A percentile compares a stretch with the other conserved stretches of the same genome.
These are phyloP conservation scores for Zygoascus tannicola DNA, from an alignment of 805 yeast genomes.

Conservation along the genomic window DNA sequence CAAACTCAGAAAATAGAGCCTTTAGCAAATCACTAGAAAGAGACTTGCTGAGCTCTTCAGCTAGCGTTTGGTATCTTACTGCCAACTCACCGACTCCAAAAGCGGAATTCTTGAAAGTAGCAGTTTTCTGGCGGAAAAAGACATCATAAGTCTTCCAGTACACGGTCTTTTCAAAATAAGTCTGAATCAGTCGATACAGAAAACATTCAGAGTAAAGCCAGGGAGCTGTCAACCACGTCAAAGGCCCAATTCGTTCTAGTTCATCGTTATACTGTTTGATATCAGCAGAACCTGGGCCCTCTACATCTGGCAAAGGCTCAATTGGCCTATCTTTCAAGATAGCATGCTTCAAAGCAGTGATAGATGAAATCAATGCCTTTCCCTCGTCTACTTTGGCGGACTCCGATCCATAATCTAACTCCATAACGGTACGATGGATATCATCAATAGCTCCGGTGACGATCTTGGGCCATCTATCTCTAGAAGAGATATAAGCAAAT, in stretches of 20 bases:
- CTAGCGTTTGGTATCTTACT: slow-evolving; percentile 42
- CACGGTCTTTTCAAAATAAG: slow-evolving; percentile 23
- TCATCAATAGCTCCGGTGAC: slow-evolving; percentile 61
- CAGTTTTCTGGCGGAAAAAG: slow-evolving; percentile 59
- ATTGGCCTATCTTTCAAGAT: slow-evolving; percentile 33
- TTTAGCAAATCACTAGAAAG: slow-evolving; percentile 26
- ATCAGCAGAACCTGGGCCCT: slow-evolving; percentile 23
- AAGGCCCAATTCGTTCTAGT: slow-evolving; percentile 26
- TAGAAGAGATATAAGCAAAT: slow-evolving; percentile 74
- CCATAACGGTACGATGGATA: slow-evolving; percentile 32
- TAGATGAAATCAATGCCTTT: slow-evolving; percentile 31
- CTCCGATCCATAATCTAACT: slow-evolving; percentile 12
- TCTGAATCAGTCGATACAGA: slow-evolving; percentile 48
- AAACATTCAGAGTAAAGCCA: slow-evolving; percentile 88
- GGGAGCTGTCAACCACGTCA: slow-evolving; percentile 74
- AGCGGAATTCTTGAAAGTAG: slow-evolving; percentile 65
- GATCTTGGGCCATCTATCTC: slow-evolving; percentile 81
- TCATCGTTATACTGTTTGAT: slow-evolving; percentile 53
- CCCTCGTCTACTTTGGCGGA: slow-evolving; percentile 37
- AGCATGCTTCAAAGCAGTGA: slow-evolving; percentile 35
- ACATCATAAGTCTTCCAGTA: slow-evolving; percentile 58
- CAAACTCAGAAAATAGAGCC: slow-evolving; percentile 67
- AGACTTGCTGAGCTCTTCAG: slow-evolving; percentile 18
- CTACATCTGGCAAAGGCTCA: slow-evolving; percentile 35
- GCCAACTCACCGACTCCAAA: slow-evolving; percentile 79